phyloP scores from a whole-genome alignment of 805 yeast genomes.

The Metschnikowia reukaufii region DNA sequence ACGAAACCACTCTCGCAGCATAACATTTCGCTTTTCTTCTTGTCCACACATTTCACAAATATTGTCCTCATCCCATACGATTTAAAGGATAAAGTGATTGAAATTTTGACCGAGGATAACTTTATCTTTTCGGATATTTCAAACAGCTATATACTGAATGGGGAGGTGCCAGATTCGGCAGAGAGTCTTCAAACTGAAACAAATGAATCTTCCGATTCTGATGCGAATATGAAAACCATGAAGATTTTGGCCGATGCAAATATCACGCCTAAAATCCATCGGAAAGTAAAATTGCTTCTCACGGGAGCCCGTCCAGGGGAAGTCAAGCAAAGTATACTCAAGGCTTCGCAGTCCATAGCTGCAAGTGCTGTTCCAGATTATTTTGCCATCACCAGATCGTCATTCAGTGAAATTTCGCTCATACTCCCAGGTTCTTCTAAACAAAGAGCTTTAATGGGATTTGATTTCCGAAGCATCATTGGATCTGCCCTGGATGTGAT shows the following conservation, averaged over 20 bases:
- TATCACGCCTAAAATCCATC: constrained; percentile 47
- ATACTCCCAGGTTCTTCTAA: constrained; percentile 44
- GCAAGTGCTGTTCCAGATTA: constrained; percentile 38
- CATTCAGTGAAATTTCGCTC: constrained; percentile 50
- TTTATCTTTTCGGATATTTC: constrained; percentile 47
- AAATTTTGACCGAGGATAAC: constrained; percentile 42
- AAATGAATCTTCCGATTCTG: not conserved
- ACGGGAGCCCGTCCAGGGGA: constrained; percentile 62
- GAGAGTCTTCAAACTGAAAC: not conserved
- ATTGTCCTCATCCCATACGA: constrained; percentile 57
- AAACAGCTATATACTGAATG: constrained; percentile 38
- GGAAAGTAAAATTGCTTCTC: constrained; percentile 42
- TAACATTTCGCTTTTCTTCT: constrained; percentile 57
- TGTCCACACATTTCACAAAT: constrained; percentile 64
- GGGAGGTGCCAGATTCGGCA: not conserved
- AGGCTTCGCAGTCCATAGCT: constrained; percentile 42
- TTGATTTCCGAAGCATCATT: constrained; percentile 41
- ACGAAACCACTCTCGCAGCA: constrained; percentile 59
- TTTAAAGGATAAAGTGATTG: constrained; percentile 45
- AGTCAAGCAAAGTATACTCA: constrained; percentile 39
- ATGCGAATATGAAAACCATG: constrained; percentile 3
- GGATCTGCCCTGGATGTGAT: constrained; percentile 59
- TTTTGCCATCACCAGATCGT: constrained; percentile 55
- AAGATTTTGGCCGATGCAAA: constrained; percentile 12
- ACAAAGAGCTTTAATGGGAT: constrained; percentile 39